phyloP scores from a whole-genome alignment of 805 yeast genomes.

The Teunomyces funiuensis region DNA sequence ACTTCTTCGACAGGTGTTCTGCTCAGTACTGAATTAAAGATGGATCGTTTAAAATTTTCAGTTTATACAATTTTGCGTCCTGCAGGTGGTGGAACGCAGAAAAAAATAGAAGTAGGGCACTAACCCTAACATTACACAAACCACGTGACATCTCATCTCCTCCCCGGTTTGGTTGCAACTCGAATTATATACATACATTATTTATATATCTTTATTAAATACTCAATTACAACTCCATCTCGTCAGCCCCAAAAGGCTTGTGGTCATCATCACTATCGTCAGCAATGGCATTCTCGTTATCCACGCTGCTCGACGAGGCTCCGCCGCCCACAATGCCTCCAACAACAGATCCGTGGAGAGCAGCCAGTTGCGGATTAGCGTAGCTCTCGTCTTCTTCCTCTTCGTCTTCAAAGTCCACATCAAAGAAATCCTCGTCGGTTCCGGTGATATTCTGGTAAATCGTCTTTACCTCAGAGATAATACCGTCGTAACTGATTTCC shows the following conservation, averaged over 20 bases:
- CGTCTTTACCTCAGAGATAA: constrained; percentile 74
- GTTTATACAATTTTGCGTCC: constrained; percentile 1
- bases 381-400: constrained; percentile 48
- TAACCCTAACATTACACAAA: constrained; percentile 12
- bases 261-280: constrained; percentile 30
- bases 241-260: constrained; percentile 45
- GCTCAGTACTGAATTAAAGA: constrained; percentile 26
- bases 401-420: constrained; percentile 94
- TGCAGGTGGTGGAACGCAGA: not conserved
- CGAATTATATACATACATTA: not conserved
- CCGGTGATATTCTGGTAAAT: constrained; percentile 83
- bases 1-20: constrained; percentile 69
- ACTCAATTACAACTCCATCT: constrained; percentile 37
- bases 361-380: constrained; percentile 7
- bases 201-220: not conserved
- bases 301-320: constrained; percentile 5
- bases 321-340: constrained; percentile 18
- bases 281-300: constrained; percentile 21
- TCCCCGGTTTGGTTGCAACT: too few species aligned
- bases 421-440: constrained; percentile 92
- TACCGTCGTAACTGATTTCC: constrained; percentile 90
- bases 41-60: constrained; percentile 2
- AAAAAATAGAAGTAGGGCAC: constrained; percentile 12
- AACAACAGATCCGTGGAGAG: constrained; percentile 10
- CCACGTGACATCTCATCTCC: constrained; percentile 4